Evolutionary conservation across 2,329 filamentous ascomycete species (phyloP), one percentile per base, ranked within the genome.

Genomic region (Neopestalotiopsis clavispora): DNA sequence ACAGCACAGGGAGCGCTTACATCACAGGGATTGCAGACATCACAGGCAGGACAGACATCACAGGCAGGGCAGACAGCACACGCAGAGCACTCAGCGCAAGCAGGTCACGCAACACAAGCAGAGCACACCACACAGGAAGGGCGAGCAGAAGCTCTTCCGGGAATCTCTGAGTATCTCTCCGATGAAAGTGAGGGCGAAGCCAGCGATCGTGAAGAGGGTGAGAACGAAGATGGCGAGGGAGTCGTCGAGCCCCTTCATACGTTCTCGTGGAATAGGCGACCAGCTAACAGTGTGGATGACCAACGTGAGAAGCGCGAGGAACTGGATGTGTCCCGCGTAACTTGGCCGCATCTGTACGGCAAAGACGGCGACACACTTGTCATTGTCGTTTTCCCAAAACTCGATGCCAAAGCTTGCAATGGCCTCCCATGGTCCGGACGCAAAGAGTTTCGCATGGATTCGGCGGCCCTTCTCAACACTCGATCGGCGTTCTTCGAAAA

Each of bases 281-380:
- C 23, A 28, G 23, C 23, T 10, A 38, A 38, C 0, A 38, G 34
- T 38, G 10, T 38, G 10, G 6, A 38, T 7, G 57, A 59, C 7
- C 57, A 59, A 14, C 57, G 57, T 23, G 57, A 59, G 4, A 20
- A 20, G n/a, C n/a, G 34, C 4, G 59, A 62, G 28, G 28, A 20
- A 20, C 12, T 40, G 59, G 45, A 52, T n/a, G 17, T 52, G 3
- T 52, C 45, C 45, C 59, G 59, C n/a, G 59, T 62, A 5, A n/a
- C 10, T 20, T 40, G 28, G 59, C 59, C 59, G 10, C 59, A 64
- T 28, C 23, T 64, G 6, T 28, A 23, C 20, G 17, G 38, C n/a
- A 23, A 7, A n/a, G 61, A 64, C 14, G 61, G 61, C 61, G 61
- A 64, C 40, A 64, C 61, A 14, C 61, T 45, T 23, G 40, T 64